Percentiles rank a stretch among this genome's conserved stretches.
phyloP scores from a whole-genome alignment of 352 stramenopile genomes.

The Halophytophthora polymorphica region DNA sequence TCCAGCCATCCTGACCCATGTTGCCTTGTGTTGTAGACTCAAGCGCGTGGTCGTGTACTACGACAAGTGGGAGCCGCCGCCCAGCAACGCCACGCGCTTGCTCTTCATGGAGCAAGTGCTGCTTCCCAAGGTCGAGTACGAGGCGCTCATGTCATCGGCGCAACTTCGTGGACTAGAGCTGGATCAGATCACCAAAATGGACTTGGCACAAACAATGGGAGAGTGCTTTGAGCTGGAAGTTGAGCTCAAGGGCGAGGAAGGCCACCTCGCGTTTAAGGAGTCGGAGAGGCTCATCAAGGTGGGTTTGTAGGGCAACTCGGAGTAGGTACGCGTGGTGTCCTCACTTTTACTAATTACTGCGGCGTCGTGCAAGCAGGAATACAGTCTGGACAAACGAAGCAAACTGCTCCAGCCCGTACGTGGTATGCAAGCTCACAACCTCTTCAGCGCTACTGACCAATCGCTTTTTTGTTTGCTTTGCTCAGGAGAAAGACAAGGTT shows the following conservation, averaged over 20 bases:
- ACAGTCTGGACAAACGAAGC: slow-evolving; percentile 25
- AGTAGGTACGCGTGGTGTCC: background rate
- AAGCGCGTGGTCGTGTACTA: slow-evolving; percentile 84
- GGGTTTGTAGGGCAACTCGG: background rate
- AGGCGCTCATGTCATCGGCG: slow-evolving; percentile 61
- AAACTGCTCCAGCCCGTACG: slow-evolving; percentile 30
- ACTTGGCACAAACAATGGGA: slow-evolving; percentile 77
- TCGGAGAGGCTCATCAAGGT: slow-evolving; percentile 45
- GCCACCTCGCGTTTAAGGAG: slow-evolving; percentile 42
- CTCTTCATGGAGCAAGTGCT: slow-evolving; percentile 88
- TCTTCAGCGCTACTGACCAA: background rate
- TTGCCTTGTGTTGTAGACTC: slow-evolving; percentile 26
- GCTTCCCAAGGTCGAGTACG: slow-evolving; percentile 68
- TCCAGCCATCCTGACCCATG: background rate
- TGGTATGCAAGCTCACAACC: background rate
- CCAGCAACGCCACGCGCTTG: slow-evolving; percentile 68
- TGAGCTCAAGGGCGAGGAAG: slow-evolving; percentile 40
- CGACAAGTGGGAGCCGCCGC: slow-evolving; percentile 81
- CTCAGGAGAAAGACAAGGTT: slow-evolving; percentile 39
- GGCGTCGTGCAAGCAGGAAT: slow-evolving; percentile 17
- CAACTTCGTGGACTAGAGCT: slow-evolving; percentile 70
- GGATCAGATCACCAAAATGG: slow-evolving; percentile 83
- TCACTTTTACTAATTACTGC: background rate
- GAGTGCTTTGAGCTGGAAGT: slow-evolving; percentile 86
- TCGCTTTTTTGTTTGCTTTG: background rate